These are phyloP conservation scores for Panus rudis DNA, from an alignment of 768 basidiomycete species.

Conservation along the genomic window DNA sequence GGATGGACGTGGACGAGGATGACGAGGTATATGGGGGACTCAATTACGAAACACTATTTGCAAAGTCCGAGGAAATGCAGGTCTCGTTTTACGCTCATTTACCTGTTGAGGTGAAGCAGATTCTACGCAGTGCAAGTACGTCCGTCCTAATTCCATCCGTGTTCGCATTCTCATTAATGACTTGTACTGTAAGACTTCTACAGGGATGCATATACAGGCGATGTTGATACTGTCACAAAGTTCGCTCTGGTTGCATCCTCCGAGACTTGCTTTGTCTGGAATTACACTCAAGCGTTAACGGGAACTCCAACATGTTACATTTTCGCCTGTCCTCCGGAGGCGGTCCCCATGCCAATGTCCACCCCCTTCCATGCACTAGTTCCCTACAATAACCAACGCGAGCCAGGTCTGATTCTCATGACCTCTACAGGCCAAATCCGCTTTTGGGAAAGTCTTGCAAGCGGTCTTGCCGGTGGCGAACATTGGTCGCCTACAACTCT, in stretches of 20 bases:
- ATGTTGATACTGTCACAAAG: constrained; percentile 64
- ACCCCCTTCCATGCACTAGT: constrained; percentile 47
- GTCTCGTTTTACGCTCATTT: constrained; percentile 63
- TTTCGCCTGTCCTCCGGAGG: constrained; percentile 56
- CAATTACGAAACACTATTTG: constrained; percentile 40
- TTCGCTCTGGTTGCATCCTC: constrained; percentile 68
- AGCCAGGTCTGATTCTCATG: constrained; percentile 82
- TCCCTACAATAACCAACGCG: constrained; percentile 58
- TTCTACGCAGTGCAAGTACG: constrained; percentile 61
- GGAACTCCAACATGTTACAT: constrained; percentile 80
- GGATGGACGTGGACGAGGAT: constrained; percentile 65
- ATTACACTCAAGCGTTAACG: constrained; percentile 67
- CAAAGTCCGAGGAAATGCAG: constrained; percentile 65
- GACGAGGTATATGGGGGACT: constrained; percentile 34
- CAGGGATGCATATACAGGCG: constrained; percentile 59
- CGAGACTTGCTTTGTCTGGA: constrained; percentile 79
- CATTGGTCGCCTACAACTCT: constrained; percentile 48
- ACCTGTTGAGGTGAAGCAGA: constrained; percentile 69
- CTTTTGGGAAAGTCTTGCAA: constrained; percentile 86
- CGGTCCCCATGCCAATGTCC: constrained; percentile 44
- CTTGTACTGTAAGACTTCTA: constrained; percentile 51
- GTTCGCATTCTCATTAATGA: constrained; percentile 1
- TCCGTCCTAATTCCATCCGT: constrained; percentile 1
- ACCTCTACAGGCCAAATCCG: constrained; percentile 65
- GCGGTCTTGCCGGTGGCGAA: constrained; percentile 75